Evolutionary conservation across 2,329 filamentous ascomycete species (phyloP), one percentile per base, ranked within the genome.

Genomic region (Exophiala sp.): DNA sequence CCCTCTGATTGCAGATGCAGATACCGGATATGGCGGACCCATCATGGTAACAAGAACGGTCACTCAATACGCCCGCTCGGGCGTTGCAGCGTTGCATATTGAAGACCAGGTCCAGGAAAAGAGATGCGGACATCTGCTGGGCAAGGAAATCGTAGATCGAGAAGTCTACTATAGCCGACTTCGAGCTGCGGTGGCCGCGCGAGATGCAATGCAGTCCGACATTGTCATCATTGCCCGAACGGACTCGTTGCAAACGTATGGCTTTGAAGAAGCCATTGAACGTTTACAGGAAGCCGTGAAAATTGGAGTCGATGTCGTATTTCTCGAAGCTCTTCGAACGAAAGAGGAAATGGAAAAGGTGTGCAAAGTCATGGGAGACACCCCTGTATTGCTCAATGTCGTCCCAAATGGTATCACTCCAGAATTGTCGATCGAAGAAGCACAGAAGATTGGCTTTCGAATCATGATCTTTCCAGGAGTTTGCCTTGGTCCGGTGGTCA

Each of bases 1-100:
- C 2, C 77, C 79, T 5, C 66, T 81, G 4, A 80, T 81, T 54
- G 77, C 77, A 21, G 78, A 81, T 53, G 76, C 76, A 59, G 78
- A 81, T 61, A 69, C 72, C 20, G 78, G 78, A 32, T 81, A 80
- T 61, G 78, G 78, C 40, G 77, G 78, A 0, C 70, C 71, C n/a
- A 68, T 73, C 43, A 74, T 73, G 71, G 71, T 79, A 33, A 72
- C 75, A 10, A 72, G 76, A 12, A 78, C 77, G 3, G 74, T 77
- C 4, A 68, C 72, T 21, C 69, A 75, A 45, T 81, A 81, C 65
- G 74, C 75, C 20, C 74, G 75, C 43, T 72, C 78, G 2, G 79
- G 79, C 20, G 76, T 83, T 2, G 80, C 80, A 1, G 80, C 72
- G 8, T 71, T 82, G 41, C 80, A 83, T 63, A 75, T 83, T 59